phyloP scores from a whole-genome alignment of 805 yeast species.

The Kuraishia capsulata region DNA sequence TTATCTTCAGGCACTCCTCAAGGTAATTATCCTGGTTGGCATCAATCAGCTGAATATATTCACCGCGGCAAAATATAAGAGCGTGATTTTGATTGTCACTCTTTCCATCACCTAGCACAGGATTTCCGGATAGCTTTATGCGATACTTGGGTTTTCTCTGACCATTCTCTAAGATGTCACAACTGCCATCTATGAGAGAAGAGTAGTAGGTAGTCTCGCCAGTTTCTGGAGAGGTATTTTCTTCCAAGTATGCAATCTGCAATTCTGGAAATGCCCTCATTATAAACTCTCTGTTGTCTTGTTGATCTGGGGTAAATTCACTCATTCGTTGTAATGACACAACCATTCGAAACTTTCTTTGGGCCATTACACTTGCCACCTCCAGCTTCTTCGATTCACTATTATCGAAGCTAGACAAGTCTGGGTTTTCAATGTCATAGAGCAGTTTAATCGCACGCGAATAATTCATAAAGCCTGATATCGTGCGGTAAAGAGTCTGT shows the following conservation, averaged over 20 bases:
- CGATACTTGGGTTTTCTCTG: slow-evolving; percentile 52
- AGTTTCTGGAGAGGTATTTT: slow-evolving; percentile 33
- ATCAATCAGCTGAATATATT: slow-evolving; percentile 71
- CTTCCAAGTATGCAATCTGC: slow-evolving; percentile 55
- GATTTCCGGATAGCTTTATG: slow-evolving; percentile 66
- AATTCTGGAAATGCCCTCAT: slow-evolving; percentile 60
- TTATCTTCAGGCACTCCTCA: slow-evolving; percentile 73
- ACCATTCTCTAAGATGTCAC: slow-evolving; percentile 52
- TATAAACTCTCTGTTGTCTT: slow-evolving; percentile 48
- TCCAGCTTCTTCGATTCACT: slow-evolving; percentile 29
- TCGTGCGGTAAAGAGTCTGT: slow-evolving; percentile 75
- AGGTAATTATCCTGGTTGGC: slow-evolving; percentile 80
- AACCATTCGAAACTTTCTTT: slow-evolving; percentile 54
- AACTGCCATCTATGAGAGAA: slow-evolving; percentile 62
- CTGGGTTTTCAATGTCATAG: slow-evolving; percentile 42
- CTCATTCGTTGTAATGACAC: slow-evolving; percentile 57
- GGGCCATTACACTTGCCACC: slow-evolving; percentile 43
- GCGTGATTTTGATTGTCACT: slow-evolving; percentile 79
- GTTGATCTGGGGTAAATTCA: slow-evolving; percentile 46
- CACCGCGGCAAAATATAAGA: slow-evolving; percentile 68
- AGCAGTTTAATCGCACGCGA: slow-evolving; percentile 61
- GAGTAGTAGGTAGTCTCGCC: slow-evolving; percentile 46
- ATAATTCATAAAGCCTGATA: slow-evolving; percentile 78
- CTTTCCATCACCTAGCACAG: slow-evolving; percentile 79
- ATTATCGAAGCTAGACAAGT: slow-evolving; percentile 17